Evolutionary conservation across 306 rosid species (phyloP).

Genomic region (Cyclanthera cordifolia): DNA sequence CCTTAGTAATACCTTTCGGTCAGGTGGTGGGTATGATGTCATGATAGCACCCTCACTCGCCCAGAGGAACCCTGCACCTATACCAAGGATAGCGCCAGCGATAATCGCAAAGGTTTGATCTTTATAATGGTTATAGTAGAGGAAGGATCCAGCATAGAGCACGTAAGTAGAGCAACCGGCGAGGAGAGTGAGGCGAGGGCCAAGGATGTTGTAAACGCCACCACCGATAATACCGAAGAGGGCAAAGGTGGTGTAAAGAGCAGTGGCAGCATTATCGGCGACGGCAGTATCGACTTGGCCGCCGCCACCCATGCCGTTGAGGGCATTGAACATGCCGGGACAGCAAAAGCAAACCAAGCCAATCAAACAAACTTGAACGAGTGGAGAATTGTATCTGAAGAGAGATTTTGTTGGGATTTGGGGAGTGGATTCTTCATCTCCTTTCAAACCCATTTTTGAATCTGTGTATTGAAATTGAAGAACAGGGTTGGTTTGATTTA

Average conservation of each 20-base stretch:
- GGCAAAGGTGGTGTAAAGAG: constrained; percentile 67
- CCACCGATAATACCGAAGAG: constrained; percentile 82
- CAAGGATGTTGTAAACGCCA: constrained; percentile 86
- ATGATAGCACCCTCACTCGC: constrained; percentile 81
- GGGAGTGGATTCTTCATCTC: constrained; percentile 24
- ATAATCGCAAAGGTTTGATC: constrained; percentile 45
- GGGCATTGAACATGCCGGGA: constrained; percentile 93
- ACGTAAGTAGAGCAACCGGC: constrained; percentile 62
- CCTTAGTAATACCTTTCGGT: constrained; percentile 25
- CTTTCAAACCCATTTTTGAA: constrained; percentile 30
- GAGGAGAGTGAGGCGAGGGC: constrained; percentile 70
- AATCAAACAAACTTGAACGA: constrained; percentile 42
- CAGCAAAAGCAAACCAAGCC: constrained; percentile 87
- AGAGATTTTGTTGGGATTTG: constrained; percentile 16
- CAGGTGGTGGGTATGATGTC: constrained; percentile 78
- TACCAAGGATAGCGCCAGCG: constrained; percentile 59
- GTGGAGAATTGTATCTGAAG: constrained; percentile 63
- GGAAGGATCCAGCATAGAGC: constrained; percentile 77
- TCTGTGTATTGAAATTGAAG: background rate
- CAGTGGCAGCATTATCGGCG: constrained; percentile 69
- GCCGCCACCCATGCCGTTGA: constrained; percentile 85
- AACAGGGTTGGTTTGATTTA: background rate
- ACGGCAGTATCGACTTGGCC: constrained; percentile 70
- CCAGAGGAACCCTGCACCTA: constrained; percentile 87
- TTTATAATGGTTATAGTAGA: constrained; percentile 70